Percentiles rank a stretch among this genome's conserved stretches.
Evolutionary conservation across 164 flowering plant genomes (phyloP).

Genomic region (Nymphaea thermarum): DNA sequence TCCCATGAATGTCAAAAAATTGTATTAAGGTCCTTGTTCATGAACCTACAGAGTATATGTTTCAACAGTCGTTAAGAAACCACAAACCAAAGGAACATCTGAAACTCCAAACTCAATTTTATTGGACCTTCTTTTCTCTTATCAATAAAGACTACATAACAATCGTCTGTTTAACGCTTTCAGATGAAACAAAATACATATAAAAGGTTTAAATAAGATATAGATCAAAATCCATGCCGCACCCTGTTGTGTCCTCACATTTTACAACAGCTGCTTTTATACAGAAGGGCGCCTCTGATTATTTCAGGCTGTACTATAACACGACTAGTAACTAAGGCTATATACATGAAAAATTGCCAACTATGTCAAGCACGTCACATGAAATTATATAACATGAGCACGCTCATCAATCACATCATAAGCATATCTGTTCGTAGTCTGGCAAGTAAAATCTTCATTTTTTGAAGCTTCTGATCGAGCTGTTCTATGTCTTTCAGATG

Average conservation of each 20-base stretch:
- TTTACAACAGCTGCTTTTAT: conserved; percentile 15
- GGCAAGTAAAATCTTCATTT: conserved; percentile 47
- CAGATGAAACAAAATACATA: too few relatives aligned
- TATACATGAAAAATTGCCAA: conserved; percentile 32
- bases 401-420: background rate
- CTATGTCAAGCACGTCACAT: conserved; percentile 5
- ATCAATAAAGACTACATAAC: too few relatives aligned
- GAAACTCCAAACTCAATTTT: too few relatives aligned
- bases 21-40: too few relatives aligned
- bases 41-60: too few relatives aligned
- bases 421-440: conserved; percentile 35
- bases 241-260: background rate
- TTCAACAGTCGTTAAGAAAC: too few relatives aligned
- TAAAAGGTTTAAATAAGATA: background rate
- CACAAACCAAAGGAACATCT: too few relatives aligned
- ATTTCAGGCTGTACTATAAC: conserved; percentile 15
- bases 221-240: background rate
- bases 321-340: conserved; percentile 16
- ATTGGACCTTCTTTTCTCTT: too few relatives aligned
- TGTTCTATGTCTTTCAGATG: conserved; percentile 32
- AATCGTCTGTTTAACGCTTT: too few relatives aligned
- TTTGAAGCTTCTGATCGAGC: conserved; percentile 48
- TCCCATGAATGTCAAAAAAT: too few relatives aligned
- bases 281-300: conserved; percentile 4
- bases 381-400: conserved; percentile 13